phyloP scores from a whole-genome alignment of 208 protist species.

The Porcisia deanei region DNA sequence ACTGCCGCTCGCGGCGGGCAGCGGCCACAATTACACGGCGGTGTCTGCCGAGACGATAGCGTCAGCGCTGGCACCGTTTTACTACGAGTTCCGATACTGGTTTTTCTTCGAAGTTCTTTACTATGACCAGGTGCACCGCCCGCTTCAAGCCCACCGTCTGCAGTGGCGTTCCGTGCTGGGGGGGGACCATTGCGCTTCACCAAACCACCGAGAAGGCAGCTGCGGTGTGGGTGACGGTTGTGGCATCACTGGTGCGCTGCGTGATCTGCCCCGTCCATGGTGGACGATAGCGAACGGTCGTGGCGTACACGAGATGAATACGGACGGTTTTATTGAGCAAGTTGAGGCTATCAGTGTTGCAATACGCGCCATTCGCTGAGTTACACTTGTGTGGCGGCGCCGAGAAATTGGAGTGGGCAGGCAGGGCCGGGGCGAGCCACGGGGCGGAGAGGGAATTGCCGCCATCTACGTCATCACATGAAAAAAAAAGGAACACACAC shows the following conservation, averaged over 20 bases:
- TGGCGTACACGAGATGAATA: neutral
- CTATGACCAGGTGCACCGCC: constrained; percentile 36
- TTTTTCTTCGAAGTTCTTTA: constrained; percentile 73
- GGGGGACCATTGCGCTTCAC: neutral
- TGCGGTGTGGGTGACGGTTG: neutral
- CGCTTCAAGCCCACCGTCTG: constrained; percentile 27
- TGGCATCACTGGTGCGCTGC: neutral
- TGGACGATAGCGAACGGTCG: constrained; percentile 16
- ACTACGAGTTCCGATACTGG: constrained; percentile 77
- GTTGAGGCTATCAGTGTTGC: neutral
- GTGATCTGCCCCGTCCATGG: constrained; percentile 11
- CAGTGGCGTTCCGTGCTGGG: constrained; percentile 1
- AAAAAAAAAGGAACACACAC: no score
- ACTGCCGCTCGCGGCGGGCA: neutral
- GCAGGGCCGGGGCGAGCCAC: neutral
- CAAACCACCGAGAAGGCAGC: neutral
- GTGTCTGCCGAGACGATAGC: neutral
- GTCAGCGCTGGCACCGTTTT: constrained; percentile 25
- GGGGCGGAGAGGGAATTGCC: neutral
- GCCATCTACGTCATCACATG: neutral
- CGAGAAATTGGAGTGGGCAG: no score
- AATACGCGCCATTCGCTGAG: constrained; percentile 3
- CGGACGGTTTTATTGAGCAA: neutral
- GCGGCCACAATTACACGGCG: neutral
- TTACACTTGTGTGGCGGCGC: neutral